Conservation (phyloP, 2,329 filamentous ascomycete genomes). For the Stromatinia cepivora region DNA sequence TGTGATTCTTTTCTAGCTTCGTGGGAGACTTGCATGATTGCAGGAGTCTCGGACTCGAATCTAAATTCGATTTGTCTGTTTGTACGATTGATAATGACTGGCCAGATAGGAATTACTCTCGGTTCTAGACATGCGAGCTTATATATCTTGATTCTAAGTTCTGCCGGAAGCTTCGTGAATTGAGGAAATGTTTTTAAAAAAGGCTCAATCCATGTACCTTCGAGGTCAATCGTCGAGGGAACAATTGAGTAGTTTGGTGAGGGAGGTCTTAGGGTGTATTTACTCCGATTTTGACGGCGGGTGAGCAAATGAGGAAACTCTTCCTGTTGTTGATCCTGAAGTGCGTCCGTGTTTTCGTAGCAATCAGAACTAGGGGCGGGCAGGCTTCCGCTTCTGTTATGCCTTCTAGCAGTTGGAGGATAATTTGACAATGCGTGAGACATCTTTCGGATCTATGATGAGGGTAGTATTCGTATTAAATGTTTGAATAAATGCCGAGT, state of each 20-base stretch:
- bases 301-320: neutral
- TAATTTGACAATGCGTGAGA: neutral
- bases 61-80: neutral
- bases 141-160: neutral
- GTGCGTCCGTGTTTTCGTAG: neutral
- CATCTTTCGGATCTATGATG: neutral
- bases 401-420: neutral
- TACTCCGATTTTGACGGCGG: neutral
- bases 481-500: neutral
- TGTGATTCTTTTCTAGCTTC: neutral
- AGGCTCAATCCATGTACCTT: neutral
- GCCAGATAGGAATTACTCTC: neutral
- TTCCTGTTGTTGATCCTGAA: neutral
- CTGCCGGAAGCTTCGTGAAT: neutral
- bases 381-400: neutral
- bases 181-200: neutral
- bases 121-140: slow-evolving; percentile 5
- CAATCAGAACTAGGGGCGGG: rapidly evolving
- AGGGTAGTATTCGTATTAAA: too few species aligned
- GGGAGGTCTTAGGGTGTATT: neutral
- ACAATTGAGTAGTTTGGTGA: neutral
- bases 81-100: neutral
- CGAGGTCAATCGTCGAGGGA: neutral
- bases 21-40: neutral
- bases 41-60: neutral